Base-by-base conservation (phyloP, 2,329 filamentous ascomycete genomes). In the Exophiala alcalophila region DNA sequence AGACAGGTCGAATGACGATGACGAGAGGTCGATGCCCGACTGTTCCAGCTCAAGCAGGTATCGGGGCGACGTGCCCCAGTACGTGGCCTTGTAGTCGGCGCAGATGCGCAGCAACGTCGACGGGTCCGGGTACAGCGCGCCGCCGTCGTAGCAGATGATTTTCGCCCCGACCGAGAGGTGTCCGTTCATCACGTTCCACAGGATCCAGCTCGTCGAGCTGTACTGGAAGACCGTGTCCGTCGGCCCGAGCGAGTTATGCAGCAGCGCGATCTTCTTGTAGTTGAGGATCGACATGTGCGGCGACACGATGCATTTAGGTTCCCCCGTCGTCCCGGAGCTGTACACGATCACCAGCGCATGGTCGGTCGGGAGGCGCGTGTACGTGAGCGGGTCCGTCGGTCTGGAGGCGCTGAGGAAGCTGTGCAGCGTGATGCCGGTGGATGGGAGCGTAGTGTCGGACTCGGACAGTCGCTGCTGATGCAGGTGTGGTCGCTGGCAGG, bases 281-380 rank as follows among this genome's bases (percentile, higher is more conserved):
- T 70, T 67, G 2, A 72, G 47, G 37, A 71, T 62, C 11, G 66
- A 59, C 4, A 67, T 64, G 49, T 70, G 66, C 6, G 61, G 63
- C 42, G 71, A 69, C 19, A 72, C 68, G 4, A 71, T 65, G 48
- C 66, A 70, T 52, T 71, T 70, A 4, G 68, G 67, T 10, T 64
- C 60, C 0, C 67, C 68, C 0, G 66, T 70, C 12, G 68, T 71
- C 1, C 68, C 69, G 18, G 59, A 63, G 3, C 60, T 63, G 50
- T 70, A 72, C 12, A 69, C 60, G 25, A 72, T 70, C 44, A 68
- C 61, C 4, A 71, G 53, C 1, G 69, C 68, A 31, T 66, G 56
- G 40, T 62, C 65, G 50, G 67, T 71, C 0, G 67, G 56, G 1
- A 71, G 55, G 4, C 60, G 58, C 4, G 57, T 58, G 51, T 68